A percentile compares a stretch with the other conserved stretches of the same genome.
Conservation (phyloP, 768 basidiomycete genomes). For the Tubosaeta sp. region DNA sequence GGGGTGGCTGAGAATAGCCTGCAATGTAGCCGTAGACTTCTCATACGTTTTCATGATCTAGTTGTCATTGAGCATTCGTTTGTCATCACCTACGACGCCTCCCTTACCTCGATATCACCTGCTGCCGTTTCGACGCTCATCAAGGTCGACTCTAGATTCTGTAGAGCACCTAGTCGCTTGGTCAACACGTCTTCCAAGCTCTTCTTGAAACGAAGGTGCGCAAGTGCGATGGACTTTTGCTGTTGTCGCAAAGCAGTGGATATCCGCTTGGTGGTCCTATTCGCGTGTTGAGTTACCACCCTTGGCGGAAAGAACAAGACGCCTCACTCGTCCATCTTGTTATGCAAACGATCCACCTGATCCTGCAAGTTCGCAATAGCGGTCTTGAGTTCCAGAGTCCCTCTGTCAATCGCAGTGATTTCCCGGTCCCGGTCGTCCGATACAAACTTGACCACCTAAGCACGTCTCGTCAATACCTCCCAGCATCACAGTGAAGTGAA, state of each 20-base stretch:
- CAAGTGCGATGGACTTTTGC: constrained; percentile 70
- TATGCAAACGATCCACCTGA: constrained; percentile 67
- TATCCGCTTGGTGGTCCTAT: constrained; percentile 66
- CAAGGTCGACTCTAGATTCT: constrained; percentile 72
- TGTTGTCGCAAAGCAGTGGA: constrained; percentile 60
- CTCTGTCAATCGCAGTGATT: constrained; percentile 76
- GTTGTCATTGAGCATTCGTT: not conserved
- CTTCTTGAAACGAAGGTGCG: constrained; percentile 76
- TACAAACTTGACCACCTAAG: constrained; percentile 80
- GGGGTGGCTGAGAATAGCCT: constrained; percentile 73
- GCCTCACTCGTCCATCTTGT: constrained; percentile 68
- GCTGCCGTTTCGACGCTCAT: constrained; percentile 85
- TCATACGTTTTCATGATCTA: constrained; percentile 87
- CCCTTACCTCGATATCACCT: constrained; percentile 75
- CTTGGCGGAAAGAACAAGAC: not conserved
- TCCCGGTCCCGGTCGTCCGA: constrained; percentile 31
- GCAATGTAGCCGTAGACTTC: constrained; percentile 74
- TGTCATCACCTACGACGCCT: not conserved
- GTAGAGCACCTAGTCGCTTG: constrained; percentile 71
- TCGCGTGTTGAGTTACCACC: not conserved
- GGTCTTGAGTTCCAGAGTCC: constrained; percentile 74
- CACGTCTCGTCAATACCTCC: not conserved
- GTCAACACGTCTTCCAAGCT: constrained; percentile 71
- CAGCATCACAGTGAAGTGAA: not conserved
- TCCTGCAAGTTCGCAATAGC: constrained; percentile 63